These are phyloP conservation scores for Anthracocystis panici-leucophaei DNA, from an alignment of 1,284 basidiomycete genomes.

Conservation along the genomic window DNA sequence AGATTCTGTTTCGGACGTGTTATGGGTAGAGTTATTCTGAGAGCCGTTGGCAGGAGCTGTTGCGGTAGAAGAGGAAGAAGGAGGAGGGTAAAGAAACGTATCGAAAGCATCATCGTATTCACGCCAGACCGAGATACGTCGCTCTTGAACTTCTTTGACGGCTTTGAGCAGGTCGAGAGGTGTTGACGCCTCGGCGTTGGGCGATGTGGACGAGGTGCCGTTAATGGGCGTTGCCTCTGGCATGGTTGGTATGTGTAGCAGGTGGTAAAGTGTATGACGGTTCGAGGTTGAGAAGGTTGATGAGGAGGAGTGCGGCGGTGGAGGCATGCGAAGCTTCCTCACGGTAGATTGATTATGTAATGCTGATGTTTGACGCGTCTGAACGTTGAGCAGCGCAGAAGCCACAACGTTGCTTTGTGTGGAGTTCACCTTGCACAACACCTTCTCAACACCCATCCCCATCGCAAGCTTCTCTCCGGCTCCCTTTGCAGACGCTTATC, in stretches of 20 bases:
- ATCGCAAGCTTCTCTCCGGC: background rate
- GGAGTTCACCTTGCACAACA: conserved; percentile 19
- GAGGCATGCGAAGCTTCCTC: conserved; percentile 29
- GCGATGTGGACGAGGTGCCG: background rate
- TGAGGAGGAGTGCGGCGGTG: conserved; percentile 4
- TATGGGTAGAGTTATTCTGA: conserved; percentile 6
- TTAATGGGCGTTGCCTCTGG: conserved; percentile 12
- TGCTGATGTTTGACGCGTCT: conserved; percentile 14
- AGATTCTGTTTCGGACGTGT: background rate
- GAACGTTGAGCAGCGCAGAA: background rate
- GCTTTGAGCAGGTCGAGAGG: conserved; percentile 40
- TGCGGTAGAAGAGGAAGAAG: conserved; percentile 1
- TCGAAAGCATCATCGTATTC: conserved; percentile 59
- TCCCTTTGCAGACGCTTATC: background rate
- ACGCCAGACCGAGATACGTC: conserved; percentile 47
- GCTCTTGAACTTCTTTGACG: conserved; percentile 54
- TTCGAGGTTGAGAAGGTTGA: conserved; percentile 2
- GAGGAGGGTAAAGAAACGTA: conserved; percentile 23
- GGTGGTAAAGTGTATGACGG: background rate
- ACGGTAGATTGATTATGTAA: conserved; percentile 21
- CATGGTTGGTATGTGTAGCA: conserved; percentile 2
- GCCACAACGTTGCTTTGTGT: background rate
- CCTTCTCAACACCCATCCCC: background rate
- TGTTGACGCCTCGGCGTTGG: conserved; percentile 11
- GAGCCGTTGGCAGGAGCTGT: conserved; percentile 22